Percentiles rank a stretch among this genome's conserved stretches.
Evolutionary conservation across 2,329 filamentous ascomycete genomes (phyloP).

Genomic region (Hirsutella minnesotensis): DNA sequence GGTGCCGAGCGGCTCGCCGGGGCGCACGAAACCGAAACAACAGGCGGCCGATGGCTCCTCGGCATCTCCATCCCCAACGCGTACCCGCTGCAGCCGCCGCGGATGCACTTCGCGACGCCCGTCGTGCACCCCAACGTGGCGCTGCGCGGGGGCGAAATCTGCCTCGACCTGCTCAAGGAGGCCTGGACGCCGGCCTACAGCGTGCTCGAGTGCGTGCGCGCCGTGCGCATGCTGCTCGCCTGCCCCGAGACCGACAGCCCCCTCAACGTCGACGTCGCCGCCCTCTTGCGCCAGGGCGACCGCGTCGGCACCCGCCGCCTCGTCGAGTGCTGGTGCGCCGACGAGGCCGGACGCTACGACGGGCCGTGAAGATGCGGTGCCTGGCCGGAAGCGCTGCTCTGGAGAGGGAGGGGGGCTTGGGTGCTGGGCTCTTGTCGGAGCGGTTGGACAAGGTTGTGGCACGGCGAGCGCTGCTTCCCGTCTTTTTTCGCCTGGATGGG

Average conservation of each 20-base stretch:
- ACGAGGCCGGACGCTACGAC: constrained; percentile 22
- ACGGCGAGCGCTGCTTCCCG: too few relatives aligned
- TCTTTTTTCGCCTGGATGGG: too few relatives aligned
- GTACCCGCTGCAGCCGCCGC: constrained; percentile 72
- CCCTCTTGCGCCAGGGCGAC: constrained; percentile 57
- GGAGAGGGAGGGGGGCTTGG: too few relatives aligned
- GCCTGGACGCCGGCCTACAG: constrained; percentile 82
- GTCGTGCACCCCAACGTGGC: constrained; percentile 75
- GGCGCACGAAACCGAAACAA: background rate
- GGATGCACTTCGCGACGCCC: constrained; percentile 69
- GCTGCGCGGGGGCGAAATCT: constrained; percentile 73
- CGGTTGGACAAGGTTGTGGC: too few relatives aligned
- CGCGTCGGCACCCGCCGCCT: constrained; percentile 53
- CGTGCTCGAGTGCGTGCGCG: constrained; percentile 61
- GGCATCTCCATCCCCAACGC: constrained; percentile 60
- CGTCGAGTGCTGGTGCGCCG: constrained; percentile 56
- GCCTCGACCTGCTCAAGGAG: constrained; percentile 71
- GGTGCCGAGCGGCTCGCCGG: background rate
- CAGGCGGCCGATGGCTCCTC: constrained; percentile 72
- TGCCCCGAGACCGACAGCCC: constrained; percentile 63
- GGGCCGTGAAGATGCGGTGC: constrained; percentile 15
- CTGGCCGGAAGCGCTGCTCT: too few relatives aligned
- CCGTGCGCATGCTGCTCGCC: constrained; percentile 52
- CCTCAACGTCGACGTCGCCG: constrained; percentile 68
- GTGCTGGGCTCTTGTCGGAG: too few relatives aligned